Evolutionary conservation across 169 alveolate genomes (phyloP), one percentile per base, ranked within the genome.

Genomic region (Cryptosporidium bovis): DNA sequence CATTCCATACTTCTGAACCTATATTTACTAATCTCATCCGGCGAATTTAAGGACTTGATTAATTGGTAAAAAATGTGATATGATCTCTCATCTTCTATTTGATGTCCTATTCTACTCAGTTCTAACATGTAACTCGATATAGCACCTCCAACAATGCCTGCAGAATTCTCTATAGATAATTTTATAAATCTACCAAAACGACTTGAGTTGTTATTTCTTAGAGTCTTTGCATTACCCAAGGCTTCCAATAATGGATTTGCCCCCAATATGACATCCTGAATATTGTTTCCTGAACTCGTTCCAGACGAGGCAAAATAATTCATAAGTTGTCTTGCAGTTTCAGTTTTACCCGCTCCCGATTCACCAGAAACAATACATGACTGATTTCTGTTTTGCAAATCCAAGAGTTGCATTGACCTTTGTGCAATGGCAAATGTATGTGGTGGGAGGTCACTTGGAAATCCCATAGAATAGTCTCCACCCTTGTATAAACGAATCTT

Each of bases 301-400:
- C 44, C 83, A 31, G 92, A 85, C 60, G 90, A 90, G 13, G 96
- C 95, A 62, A 93, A 92, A 65, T 90, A 94, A 83, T 58, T 90
- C 91, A 94, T 90, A 58, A 94, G 91, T 82, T 94, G 97, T 82
- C 97, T 98, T 36, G 99, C 98, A 48, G 99, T 97, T 94, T 98
- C 99, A 1, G 99, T 98, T 93, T 99, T 99, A 10, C 99, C 99
- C 10, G 99, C 99, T 0, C 99, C 99, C 64, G 99, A 95, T 90
- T 99, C 99, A 1, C 99, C 99, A n/a, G 99, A 95, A 66, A 99
- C 98, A 51, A 99, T 97, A 34, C 98, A 95, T 18, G 99, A 95
- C 83, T 98, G 99, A 65, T 94, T 91, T 36, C 67, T 82, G 62
- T 90, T 91, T 18, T 93, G 93, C 55, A 91, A 83, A 7, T 90